Evolutionary conservation across 768 basidiomycete species (phyloP).

Genomic region (Podaxis rugospora): DNA sequence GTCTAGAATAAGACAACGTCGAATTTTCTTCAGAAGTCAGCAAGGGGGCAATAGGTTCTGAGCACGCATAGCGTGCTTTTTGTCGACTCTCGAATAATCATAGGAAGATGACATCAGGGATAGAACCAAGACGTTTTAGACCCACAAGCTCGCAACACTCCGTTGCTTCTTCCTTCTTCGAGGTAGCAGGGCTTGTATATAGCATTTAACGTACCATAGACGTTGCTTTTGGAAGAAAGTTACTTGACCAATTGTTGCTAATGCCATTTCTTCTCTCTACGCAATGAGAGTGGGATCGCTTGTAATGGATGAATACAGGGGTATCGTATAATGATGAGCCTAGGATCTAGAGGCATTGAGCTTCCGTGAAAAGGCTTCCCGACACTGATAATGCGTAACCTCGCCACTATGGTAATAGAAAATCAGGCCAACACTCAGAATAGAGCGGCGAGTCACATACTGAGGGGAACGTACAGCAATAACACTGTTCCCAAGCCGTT

Average conservation of each 20-base stretch:
- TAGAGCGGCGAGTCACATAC: constrained; percentile 36
- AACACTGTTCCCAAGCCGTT: constrained; percentile 87
- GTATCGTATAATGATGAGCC: background rate
- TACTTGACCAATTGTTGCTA: background rate
- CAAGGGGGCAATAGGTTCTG: no score
- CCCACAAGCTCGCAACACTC: background rate
- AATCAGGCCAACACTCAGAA: background rate
- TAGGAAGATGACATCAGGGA: no score
- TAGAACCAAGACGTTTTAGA: no score
- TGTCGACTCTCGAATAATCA: no score
- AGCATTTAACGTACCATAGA: background rate
- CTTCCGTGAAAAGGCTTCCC: constrained; percentile 70
- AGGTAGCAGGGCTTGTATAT: background rate
- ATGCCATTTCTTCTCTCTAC: background rate
- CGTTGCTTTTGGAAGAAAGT: background rate
- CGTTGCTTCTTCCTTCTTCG: background rate
- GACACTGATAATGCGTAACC: constrained; percentile 95
- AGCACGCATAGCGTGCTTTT: no score
- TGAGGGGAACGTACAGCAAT: constrained; percentile 90
- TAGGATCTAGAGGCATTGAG: constrained; percentile 35
- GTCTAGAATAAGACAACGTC: no score
- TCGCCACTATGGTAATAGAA: constrained; percentile 61
- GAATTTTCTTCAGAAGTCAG: no score
- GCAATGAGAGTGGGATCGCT: background rate
- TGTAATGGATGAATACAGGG: background rate